Evolutionary conservation across 306 rosid species (phyloP), one percentile per base, ranked within the genome.

Genomic region (Adenanthera pavonina): DNA sequence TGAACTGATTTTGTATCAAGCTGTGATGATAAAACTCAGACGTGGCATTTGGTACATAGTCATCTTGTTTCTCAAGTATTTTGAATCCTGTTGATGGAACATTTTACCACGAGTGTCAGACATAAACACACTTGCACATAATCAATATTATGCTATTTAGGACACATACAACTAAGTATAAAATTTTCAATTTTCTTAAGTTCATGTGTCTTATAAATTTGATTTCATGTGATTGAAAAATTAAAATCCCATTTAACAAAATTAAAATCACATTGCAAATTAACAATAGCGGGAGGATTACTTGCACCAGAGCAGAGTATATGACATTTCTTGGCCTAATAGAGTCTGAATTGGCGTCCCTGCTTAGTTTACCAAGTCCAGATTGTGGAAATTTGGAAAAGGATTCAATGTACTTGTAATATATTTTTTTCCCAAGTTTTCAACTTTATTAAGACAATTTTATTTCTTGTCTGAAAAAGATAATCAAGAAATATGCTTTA

Each of bases 1-100:
- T 60, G 38, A 38, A 47, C 79, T 71, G 51, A 78, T 60, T 66
- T 2, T 20, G 46, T 20, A 61, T 78, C 34, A 19, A 72, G 47
- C 66, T 15, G 34, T 9, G 36, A 43, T 69, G 59, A 35, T 69
- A 16, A 51, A 44, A 36, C 25, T 36, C 47, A 16, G 1, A 6
- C 12, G 43, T 2, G 47, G 48, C 25, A 2, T n/a, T 3, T 66
- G 51, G 72, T 17, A 8, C 34, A 67, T 8, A 16, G 70, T 6
- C 33, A 7, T 41, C 15, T 8, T 1, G 47, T 36, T 36, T 65
- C 25, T 36, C 25, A 65, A 36, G 20, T 4, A 67, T 49, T 65
- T 14, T 5, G 2, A 15, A 64, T 34, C 33, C 62, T 9, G 1
- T 19, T 56, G 12, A 7, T 56, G 4, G 3, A 56, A 8, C 14